These are phyloP conservation scores for Hypomontagnella submonticulosa DNA, from an alignment of 495 filamentous ascomycete species.

Conservation along the genomic window DNA sequence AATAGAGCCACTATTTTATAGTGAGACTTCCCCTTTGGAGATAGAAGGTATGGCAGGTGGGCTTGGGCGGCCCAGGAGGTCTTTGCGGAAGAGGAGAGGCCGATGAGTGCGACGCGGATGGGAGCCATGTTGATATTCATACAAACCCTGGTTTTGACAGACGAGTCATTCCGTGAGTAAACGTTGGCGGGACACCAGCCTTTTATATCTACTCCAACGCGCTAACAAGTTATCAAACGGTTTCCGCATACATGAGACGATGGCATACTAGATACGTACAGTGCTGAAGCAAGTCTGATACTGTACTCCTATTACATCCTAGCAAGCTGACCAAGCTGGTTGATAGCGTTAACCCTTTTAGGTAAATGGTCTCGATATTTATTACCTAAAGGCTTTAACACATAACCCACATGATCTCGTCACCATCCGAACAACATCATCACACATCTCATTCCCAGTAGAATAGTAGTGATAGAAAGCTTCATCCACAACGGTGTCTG, in stretches of 20 bases:
- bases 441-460: conserved; percentile 22
- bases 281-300: background rate
- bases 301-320: background rate
- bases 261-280: background rate
- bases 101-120: conserved; percentile 67
- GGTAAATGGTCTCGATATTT: conserved; percentile 31
- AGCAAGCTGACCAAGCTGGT: background rate
- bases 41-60: conserved; percentile 68
- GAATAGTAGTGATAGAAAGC: conserved; percentile 2
- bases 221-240: background rate
- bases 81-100: conserved; percentile 61
- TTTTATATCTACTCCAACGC: background rate
- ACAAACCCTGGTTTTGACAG: too few species aligned
- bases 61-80: conserved; percentile 65
- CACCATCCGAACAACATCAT: conserved; percentile 9
- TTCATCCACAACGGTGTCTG: conserved; percentile 18
- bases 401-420: too few species aligned
- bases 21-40: conserved; percentile 48
- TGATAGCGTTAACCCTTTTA: conserved; percentile 4
- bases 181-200: background rate
- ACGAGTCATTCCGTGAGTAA: background rate
- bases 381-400: conserved; percentile 1
- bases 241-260: too few species aligned
- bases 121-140: conserved; percentile 53
- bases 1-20: conserved; percentile 69